Evolutionary conservation across 2,329 filamentous ascomycete genomes (phyloP).

Genomic region (Cytospora mali): DNA sequence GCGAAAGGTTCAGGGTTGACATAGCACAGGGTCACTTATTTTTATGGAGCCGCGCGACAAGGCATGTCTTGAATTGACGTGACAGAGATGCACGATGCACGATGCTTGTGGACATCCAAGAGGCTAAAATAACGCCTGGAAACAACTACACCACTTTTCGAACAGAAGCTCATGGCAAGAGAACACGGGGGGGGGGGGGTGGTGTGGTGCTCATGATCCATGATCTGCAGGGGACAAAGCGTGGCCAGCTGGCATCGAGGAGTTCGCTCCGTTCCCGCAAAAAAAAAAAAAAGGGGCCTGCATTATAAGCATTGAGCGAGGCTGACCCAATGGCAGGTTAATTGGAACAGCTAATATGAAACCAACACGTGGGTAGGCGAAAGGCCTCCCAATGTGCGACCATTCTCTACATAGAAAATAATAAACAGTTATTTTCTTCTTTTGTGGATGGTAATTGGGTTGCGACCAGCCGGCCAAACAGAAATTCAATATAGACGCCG

Average conservation of each 20-base stretch:
- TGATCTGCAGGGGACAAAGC: slow-evolving; percentile 4
- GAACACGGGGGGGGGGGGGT: no score
- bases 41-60: slow-evolving; percentile 26
- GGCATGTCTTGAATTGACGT: slow-evolving; percentile 9
- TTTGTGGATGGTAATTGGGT: neutral
- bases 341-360: slow-evolving; percentile 12
- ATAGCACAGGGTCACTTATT: no score
- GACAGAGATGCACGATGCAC: neutral
- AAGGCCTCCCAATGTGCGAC: slow-evolving; percentile 4
- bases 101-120: neutral
- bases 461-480: slow-evolving; percentile 16
- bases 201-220: no score
- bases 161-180: slow-evolving; percentile 3
- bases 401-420: neutral
- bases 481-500: slow-evolving; percentile 16
- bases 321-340: slow-evolving; percentile 6
- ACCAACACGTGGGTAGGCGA: slow-evolving; percentile 11
- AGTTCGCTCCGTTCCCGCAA: slow-evolving; percentile 13
- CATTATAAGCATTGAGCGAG: neutral
- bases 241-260: neutral
- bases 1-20: no score
- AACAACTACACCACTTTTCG: neutral
- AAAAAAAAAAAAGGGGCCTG: neutral
- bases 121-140: neutral
- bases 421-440: neutral